Conservation (phyloP, 192 early-diverging fungal species). For the Podila minutissima region DNA sequence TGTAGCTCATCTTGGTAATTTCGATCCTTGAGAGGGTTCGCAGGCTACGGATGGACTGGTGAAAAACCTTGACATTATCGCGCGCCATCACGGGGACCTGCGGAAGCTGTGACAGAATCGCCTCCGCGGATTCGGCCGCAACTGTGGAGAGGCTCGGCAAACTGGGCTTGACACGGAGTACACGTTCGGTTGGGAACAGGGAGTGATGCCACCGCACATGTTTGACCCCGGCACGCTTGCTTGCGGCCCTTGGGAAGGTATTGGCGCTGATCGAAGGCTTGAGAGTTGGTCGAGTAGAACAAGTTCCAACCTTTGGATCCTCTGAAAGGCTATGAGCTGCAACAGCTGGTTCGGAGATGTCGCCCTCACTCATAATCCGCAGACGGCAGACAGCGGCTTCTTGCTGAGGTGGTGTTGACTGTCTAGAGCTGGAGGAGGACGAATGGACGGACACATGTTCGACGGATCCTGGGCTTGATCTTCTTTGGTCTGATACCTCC, state of each 20-base stretch:
- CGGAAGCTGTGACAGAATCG: slow-evolving; percentile 19
- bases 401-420: background rate
- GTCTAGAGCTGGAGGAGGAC: background rate
- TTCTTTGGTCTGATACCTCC: background rate
- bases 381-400: background rate
- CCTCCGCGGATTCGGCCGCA: slow-evolving; percentile 26
- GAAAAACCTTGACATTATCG: slow-evolving; percentile 31
- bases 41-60: slow-evolving; percentile 45
- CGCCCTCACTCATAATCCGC: slow-evolving; percentile 3
- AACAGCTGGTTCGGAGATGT: background rate
- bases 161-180: slow-evolving; percentile 38
- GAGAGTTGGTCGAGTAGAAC: slow-evolving; percentile 1
- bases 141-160: slow-evolving; percentile 38
- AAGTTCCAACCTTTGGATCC: background rate
- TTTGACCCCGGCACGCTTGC: slow-evolving; percentile 31
- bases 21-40: slow-evolving; percentile 34
- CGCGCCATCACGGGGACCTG: slow-evolving; percentile 33
- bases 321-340: no score
- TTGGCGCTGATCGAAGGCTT: slow-evolving; percentile 47
- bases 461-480: background rate
- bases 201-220: slow-evolving; percentile 50
- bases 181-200: slow-evolving; percentile 39
- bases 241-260: slow-evolving; percentile 28
- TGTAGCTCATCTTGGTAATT: slow-evolving; percentile 52
- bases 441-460: slow-evolving; percentile 3